These are phyloP conservation scores for Zostera marina DNA, from an alignment of 116 monocot species.

Conservation along the genomic window DNA sequence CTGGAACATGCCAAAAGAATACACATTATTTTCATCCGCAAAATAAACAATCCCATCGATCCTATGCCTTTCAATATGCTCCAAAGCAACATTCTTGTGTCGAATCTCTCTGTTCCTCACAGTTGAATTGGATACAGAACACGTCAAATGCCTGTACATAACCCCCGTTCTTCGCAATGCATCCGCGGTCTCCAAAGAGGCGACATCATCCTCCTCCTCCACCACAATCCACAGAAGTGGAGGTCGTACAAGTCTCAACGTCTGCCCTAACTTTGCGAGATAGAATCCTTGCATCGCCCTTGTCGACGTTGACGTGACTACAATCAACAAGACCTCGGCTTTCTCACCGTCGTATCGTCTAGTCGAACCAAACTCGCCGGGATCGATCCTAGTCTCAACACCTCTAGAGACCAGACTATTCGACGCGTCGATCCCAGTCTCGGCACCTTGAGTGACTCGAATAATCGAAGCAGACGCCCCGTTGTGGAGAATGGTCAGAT, in stretches of 20 bases:
- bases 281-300: slow-evolving; percentile 67
- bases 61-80: slow-evolving; percentile 54
- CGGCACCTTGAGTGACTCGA: neutral
- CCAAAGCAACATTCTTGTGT: slow-evolving; percentile 70
- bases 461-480: no score
- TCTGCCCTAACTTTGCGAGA: slow-evolving; percentile 46
- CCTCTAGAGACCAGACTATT: neutral
- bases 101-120: slow-evolving; percentile 53
- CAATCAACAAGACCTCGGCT: slow-evolving; percentile 21
- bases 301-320: slow-evolving; percentile 74
- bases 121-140: slow-evolving; percentile 13
- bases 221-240: slow-evolving; percentile 82
- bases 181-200: slow-evolving; percentile 43
- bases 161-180: slow-evolving; percentile 40
- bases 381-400: neutral
- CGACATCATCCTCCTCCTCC: slow-evolving; percentile 19
- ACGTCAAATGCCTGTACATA: slow-evolving; percentile 61
- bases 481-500: neutral
- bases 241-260: slow-evolving; percentile 44
- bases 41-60: slow-evolving; percentile 83
- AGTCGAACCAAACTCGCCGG: neutral
- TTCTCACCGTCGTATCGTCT: neutral
- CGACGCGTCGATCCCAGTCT: neutral
- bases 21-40: slow-evolving; percentile 86
- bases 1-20: slow-evolving; percentile 64